Evolutionary conservation across 2,329 filamentous ascomycete species (phyloP), one percentile per base, ranked within the genome.

Genomic region (Ophiocordyceps sinensis): DNA sequence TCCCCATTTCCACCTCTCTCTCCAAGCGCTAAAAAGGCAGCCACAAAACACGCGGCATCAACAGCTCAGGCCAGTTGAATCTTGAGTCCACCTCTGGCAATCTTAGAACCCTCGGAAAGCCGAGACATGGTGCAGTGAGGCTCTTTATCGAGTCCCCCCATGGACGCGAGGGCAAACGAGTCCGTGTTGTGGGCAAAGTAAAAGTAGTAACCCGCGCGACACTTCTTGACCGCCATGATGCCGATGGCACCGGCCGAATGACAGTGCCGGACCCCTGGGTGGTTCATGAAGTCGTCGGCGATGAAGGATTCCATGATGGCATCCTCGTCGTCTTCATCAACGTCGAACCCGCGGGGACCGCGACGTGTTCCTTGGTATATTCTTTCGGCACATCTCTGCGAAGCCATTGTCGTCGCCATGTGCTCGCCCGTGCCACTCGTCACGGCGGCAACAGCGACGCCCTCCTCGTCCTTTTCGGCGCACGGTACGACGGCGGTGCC

Each of bases 121-220:
- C 91, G 80, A 45, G 87, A 94, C 87, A 98, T 95, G 43, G 89
- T 82, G 49, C 83, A 91, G 29, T 76, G 66, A 1, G 91, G 85
- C 41, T 75, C 75, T 37, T 66, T 68, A 49, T 96, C 88, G 23
- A 77, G 73, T 2, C 81, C 83, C 31, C 82, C 77, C 85, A 96
- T 93, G 3, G 86, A 93, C 1, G 87, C 86, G 41, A 98, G 64
- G 6, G 88, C 87, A 66, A 82, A 81, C 2, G 75, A 79, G 57
- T 96, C 89, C 1, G 91, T 98, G 55, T 96, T 98, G 67, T 98
- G 91, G 1, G 83, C 88, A 64, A 94, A 98, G 60, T 89, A 89
- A 40, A 98, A 73, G 55, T 83, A 86, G 48, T 85, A 77, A 1
- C 86, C 87, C 19, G 75, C 70, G 12, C 67, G 68, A 1, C 75